These are phyloP conservation scores for Wolfiporia cocos DNA, from an alignment of 1,284 basidiomycete genomes.

Conservation along the genomic window DNA sequence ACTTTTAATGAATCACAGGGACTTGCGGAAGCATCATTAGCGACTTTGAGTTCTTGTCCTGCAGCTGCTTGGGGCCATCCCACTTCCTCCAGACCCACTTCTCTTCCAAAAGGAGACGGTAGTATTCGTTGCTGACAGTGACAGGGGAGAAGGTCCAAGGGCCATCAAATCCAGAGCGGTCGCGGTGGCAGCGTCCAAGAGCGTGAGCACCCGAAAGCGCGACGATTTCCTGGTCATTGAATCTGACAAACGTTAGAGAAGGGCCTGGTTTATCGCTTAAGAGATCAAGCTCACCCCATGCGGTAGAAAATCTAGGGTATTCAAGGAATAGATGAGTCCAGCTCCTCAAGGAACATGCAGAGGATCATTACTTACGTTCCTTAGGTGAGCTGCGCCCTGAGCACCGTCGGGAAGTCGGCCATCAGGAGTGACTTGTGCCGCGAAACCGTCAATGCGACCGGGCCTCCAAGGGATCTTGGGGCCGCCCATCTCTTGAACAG, in stretches of 20 bases:
- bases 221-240: slow-evolving; percentile 97
- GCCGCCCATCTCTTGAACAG: slow-evolving; percentile 84
- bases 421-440: slow-evolving; percentile 78
- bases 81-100: slow-evolving; percentile 88
- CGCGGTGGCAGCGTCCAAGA: slow-evolving; percentile 87
- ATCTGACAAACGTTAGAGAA: slow-evolving; percentile 30
- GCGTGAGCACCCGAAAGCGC: slow-evolving; percentile 94
- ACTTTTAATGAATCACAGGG: not conserved
- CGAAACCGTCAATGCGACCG: slow-evolving; percentile 82
- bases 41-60: slow-evolving; percentile 84
- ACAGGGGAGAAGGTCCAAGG: slow-evolving; percentile 90
- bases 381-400: slow-evolving; percentile 82
- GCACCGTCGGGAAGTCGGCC: slow-evolving; percentile 92
- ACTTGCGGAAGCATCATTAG: slow-evolving; percentile 95
- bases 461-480: slow-evolving; percentile 86
- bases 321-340: slow-evolving; percentile 2
- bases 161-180: slow-evolving; percentile 84
- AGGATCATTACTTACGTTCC: slow-evolving; percentile 44
- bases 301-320: slow-evolving; percentile 76
- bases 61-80: slow-evolving; percentile 90
- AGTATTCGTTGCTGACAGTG: slow-evolving; percentile 89
- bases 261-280: not conserved
- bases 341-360: not conserved
- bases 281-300: slow-evolving; percentile 53
- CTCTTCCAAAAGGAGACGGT: slow-evolving; percentile 83